Percentiles rank a stretch among this genome's conserved stretches.
phyloP scores from a whole-genome alignment of 495 filamentous ascomycete species.

The Cenococcum geophilum region DNA sequence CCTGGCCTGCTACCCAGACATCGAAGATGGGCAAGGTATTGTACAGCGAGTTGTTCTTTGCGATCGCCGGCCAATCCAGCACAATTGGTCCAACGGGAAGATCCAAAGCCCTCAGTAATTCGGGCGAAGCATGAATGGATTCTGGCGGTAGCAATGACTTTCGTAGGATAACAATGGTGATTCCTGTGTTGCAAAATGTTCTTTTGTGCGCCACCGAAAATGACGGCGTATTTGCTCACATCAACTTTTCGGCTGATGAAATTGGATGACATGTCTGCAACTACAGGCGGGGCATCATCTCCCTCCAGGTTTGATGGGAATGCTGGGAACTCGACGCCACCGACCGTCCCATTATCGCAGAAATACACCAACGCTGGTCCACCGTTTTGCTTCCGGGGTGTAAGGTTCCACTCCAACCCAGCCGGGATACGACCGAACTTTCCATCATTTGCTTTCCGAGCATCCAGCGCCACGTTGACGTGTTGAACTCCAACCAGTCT shows the following conservation, averaged over 20 bases:
- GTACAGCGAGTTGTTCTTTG: constrained; percentile 86
- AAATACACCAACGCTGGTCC: constrained; percentile 76
- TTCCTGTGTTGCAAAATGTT: constrained; percentile 81
- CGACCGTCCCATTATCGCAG: constrained; percentile 92
- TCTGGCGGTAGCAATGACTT: constrained; percentile 67
- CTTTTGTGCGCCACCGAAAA: constrained; percentile 85
- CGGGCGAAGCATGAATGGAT: constrained; percentile 50
- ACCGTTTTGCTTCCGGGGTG: constrained; percentile 48
- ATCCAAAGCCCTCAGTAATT: constrained; percentile 65
- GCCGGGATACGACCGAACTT: constrained; percentile 83
- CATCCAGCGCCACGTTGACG: constrained; percentile 72
- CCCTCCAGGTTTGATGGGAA: constrained; percentile 61
- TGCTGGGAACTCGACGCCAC: constrained; percentile 85
- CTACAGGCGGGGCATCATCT: constrained; percentile 57
- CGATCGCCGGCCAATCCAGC: constrained; percentile 70
- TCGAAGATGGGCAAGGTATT: constrained; percentile 95
- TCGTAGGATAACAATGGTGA: constrained; percentile 75
- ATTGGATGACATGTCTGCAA: constrained; percentile 84
- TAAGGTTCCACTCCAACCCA: constrained; percentile 70
- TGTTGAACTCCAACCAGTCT: constrained; percentile 68
- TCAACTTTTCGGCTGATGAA: constrained; percentile 62
- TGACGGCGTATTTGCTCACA: constrained; percentile 61
- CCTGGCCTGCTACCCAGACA: constrained; percentile 80
- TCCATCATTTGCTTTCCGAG: constrained; percentile 62
- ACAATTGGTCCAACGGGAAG: constrained; percentile 72